Percentiles rank a stretch among this genome's conserved stretches.
Evolutionary conservation across 2,329 filamentous ascomycete species (phyloP).

Genomic region (Alternaria longipes): DNA sequence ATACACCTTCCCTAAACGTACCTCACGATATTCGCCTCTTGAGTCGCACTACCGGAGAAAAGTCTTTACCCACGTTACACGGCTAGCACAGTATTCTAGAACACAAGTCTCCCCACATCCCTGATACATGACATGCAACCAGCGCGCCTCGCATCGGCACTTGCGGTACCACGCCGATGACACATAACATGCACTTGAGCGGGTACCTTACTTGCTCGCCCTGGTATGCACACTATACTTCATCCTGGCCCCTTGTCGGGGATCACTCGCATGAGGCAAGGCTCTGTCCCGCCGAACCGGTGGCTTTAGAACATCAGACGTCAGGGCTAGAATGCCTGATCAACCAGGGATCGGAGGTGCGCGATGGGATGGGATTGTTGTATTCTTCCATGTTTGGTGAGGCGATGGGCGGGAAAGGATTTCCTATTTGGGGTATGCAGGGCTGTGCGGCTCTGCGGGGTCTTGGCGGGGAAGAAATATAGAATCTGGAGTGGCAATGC

Average conservation of each 20-base stretch:
- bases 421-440: constrained; percentile 7
- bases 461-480: not conserved
- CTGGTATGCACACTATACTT: not conserved
- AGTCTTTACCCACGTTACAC: not conserved
- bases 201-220: constrained; percentile 6
- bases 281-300: not conserved
- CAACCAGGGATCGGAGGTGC: not conserved
- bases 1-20: not conserved
- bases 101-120: constrained; percentile 1
- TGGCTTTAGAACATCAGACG: not conserved
- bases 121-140: not conserved
- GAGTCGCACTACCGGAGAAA: not conserved
- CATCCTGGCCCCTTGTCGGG: not conserved
- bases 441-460: not conserved
- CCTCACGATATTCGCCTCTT: constrained; percentile 3
- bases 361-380: constrained; percentile 9
- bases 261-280: constrained; percentile 4
- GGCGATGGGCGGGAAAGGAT: constrained; percentile 1
- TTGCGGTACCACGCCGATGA: constrained; percentile 1
- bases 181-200: constrained; percentile 9
- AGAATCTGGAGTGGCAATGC: not conserved
- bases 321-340: not conserved
- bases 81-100: constrained; percentile 5
- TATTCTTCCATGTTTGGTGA: not conserved
- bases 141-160: not conserved